Evolutionary conservation across 208 protist genomes (phyloP).

Genomic region (Wallacemonas sp.): DNA sequence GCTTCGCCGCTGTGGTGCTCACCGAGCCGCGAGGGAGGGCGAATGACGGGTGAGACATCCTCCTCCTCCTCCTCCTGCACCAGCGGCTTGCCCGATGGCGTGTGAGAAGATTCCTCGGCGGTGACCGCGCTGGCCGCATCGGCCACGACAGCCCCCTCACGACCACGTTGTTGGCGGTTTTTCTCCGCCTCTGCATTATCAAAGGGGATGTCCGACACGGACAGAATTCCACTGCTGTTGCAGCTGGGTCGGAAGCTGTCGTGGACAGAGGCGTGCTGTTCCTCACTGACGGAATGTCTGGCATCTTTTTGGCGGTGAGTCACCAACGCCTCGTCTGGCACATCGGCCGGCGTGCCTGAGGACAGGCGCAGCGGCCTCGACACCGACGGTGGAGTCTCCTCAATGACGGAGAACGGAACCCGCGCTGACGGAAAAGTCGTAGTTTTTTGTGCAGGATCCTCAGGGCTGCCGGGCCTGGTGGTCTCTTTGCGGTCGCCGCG

Average conservation of each 20-base stretch:
- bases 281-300: neutral
- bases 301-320: neutral
- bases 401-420: conserved; percentile 11
- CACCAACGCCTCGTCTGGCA: neutral
- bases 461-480: neutral
- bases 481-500: neutral
- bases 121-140: neutral
- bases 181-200: conserved; percentile 16
- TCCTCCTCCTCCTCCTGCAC: neutral
- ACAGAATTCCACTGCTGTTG: conserved; percentile 14
- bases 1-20: conserved; percentile 1
- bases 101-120: neutral
- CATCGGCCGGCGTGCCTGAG: conserved; percentile 13
- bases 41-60: conserved; percentile 20
- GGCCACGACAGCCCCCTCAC: conserved; percentile 1
- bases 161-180: neutral
- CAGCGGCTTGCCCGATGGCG: neutral
- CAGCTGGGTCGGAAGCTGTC: neutral
- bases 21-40: neutral
- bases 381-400: conserved; percentile 26
- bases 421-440: conserved; percentile 14
- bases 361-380: conserved; percentile 42
- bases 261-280: neutral
- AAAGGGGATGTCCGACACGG: conserved; percentile 32
- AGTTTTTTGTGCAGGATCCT: neutral